Evolutionary conservation across 306 rosid species (phyloP).

Genomic region (Fagus sylvatica): DNA sequence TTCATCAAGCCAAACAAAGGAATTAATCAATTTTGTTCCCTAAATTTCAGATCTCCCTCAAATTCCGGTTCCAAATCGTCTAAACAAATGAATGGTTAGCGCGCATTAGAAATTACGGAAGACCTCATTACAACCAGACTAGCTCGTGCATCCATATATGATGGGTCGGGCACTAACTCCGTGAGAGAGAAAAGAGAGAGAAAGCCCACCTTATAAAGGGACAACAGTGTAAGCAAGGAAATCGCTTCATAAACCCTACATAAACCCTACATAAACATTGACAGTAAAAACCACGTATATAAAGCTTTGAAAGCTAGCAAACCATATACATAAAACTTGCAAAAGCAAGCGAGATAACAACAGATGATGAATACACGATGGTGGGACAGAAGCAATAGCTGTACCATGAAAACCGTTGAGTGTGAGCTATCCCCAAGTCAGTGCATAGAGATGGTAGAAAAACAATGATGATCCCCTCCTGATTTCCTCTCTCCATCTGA

Average conservation of each 20-base stretch:
- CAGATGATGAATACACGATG: neutral
- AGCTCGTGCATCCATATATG: no score
- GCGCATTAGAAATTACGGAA: no score
- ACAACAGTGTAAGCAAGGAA: neutral
- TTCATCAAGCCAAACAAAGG: no score
- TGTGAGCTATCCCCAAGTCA: neutral
- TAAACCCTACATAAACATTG: neutral
- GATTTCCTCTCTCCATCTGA: neutral
- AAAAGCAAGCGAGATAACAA: neutral
- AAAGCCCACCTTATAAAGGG: no score
- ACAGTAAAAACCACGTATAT: neutral
- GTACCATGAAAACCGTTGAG: neutral
- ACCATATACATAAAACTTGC: neutral
- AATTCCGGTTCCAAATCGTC: no score
- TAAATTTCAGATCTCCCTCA: no score
- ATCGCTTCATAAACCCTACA: neutral
- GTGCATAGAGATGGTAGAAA: neutral
- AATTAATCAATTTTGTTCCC: no score
- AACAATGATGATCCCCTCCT: conserved; percentile 5
- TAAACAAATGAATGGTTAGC: no score
- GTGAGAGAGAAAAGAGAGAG: no score
- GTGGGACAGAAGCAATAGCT: neutral
- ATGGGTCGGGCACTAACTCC: no score
- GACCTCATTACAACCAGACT: no score
- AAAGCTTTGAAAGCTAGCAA: neutral